These are phyloP conservation scores for Penicillium goetzii DNA, from an alignment of 495 filamentous ascomycete species.

Conservation along the genomic window DNA sequence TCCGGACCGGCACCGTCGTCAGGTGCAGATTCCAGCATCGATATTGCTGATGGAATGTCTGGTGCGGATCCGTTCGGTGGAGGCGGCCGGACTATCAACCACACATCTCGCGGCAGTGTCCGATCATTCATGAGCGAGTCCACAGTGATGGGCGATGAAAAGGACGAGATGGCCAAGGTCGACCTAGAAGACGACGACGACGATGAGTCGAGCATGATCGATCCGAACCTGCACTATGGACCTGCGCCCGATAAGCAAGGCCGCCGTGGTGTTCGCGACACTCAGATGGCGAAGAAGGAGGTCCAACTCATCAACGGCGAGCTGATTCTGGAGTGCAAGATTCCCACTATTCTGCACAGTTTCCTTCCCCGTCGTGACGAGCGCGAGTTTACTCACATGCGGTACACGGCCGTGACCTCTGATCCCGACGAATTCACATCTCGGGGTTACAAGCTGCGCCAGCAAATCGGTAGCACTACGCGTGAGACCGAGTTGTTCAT, in stretches of 20 bases:
- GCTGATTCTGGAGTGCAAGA: constrained; percentile 97
- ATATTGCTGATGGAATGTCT: constrained; percentile 61
- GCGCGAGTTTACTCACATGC: constrained; percentile 98
- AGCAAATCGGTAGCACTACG: constrained; percentile 82
- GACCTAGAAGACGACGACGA: constrained; percentile 52
- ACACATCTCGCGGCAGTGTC: constrained; percentile 50
- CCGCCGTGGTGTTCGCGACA: constrained; percentile 79
- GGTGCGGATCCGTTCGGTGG: constrained; percentile 80
- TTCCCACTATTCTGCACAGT: constrained; percentile 94
- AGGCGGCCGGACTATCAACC: constrained; percentile 53
- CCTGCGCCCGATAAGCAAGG: constrained; percentile 85
- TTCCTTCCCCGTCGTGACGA: constrained; percentile 92
- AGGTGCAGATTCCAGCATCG: constrained; percentile 47
- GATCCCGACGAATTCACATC: constrained; percentile 93
- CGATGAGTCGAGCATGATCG: constrained; percentile 41
- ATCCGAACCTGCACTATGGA: constrained; percentile 70
- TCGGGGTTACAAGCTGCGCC: constrained; percentile 91
- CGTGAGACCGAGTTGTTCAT: constrained; percentile 98
- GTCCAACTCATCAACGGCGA: constrained; percentile 96
- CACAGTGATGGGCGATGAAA: constrained; percentile 62
- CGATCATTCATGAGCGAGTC: constrained; percentile 70
- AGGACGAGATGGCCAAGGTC: constrained; percentile 46
- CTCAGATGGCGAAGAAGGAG: constrained; percentile 91
- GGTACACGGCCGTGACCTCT: constrained; percentile 99
- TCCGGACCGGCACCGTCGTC: constrained; percentile 45